These are phyloP conservation scores for Sisymbrium altissimum DNA, from an alignment of 345 rosid species.

Conservation along the genomic window DNA sequence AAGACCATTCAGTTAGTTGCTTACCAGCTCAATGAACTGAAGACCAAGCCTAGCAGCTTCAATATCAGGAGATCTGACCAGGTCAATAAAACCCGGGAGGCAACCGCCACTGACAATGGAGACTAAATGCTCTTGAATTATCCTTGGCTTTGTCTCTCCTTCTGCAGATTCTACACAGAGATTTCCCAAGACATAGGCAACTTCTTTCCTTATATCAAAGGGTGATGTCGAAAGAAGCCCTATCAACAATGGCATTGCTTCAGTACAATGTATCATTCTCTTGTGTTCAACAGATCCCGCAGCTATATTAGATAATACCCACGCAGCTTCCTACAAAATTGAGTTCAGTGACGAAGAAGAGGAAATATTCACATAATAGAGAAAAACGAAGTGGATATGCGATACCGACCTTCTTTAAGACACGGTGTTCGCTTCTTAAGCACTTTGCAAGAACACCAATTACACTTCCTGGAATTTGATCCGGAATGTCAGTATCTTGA, in stretches of 20 bases:
- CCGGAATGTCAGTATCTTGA: slow-evolving; percentile 15
- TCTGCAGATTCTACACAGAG: slow-evolving; percentile 86
- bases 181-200: slow-evolving; percentile 85
- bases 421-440: slow-evolving; percentile 86
- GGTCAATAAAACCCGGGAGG: slow-evolving; percentile 75
- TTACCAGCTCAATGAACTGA: slow-evolving; percentile 96
- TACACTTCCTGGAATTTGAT: slow-evolving; percentile 49
- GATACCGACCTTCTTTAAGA: slow-evolving; percentile 75
- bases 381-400: background rate
- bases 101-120: slow-evolving; percentile 76
- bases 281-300: slow-evolving; percentile 90
- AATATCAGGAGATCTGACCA: slow-evolving; percentile 78
- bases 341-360: background rate
- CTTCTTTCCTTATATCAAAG: slow-evolving; percentile 86
- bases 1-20: slow-evolving; percentile 23
- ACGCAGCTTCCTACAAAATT: slow-evolving; percentile 74
- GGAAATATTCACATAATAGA: background rate
- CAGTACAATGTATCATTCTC: slow-evolving; percentile 63
- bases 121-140: slow-evolving; percentile 69
- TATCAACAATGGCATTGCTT: slow-evolving; percentile 61
- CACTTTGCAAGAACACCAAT: slow-evolving; percentile 71
- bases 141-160: slow-evolving; percentile 56
- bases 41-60: slow-evolving; percentile 92
- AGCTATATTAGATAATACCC: slow-evolving; percentile 95
- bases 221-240: slow-evolving; percentile 75